A percentile compares a stretch with the other conserved stretches of the same genome.
Evolutionary conservation across 805 yeast species (phyloP).

Genomic region (Nakazawaea wickerhamii): DNA sequence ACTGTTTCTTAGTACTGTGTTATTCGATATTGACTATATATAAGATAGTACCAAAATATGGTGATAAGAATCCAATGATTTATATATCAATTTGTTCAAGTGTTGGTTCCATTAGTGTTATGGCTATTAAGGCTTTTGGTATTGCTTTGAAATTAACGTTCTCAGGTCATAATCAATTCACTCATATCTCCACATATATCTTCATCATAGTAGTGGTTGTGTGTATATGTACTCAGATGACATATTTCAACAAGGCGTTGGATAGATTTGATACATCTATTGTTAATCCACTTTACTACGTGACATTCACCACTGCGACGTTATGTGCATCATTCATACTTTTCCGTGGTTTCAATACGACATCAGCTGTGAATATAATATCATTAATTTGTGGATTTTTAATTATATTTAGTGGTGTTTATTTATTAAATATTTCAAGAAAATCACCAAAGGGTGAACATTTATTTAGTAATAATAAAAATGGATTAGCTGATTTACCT

Average conservation of each 20-base stretch:
- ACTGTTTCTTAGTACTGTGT: constrained; percentile 53
- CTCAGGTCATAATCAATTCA: constrained; percentile 81
- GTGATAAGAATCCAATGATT: constrained; percentile 78
- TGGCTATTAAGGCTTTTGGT: constrained; percentile 91
- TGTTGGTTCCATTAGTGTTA: constrained; percentile 86
- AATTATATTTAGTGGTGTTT: constrained; percentile 84
- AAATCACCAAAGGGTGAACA: constrained; percentile 44
- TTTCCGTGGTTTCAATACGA: constrained; percentile 82
- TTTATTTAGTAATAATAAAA: constrained; percentile 39
- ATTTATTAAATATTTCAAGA: constrained; percentile 72
- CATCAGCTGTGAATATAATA: constrained; percentile 72
- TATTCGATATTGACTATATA: constrained; percentile 78
- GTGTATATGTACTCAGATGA: constrained; percentile 88
- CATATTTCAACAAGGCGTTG: constrained; percentile 86
- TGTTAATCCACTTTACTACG: constrained; percentile 87
- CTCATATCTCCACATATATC: constrained; percentile 77
- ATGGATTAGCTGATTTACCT: constrained; percentile 66
- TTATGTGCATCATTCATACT: constrained; percentile 79
- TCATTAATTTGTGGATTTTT: constrained; percentile 81
- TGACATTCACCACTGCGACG: constrained; percentile 86
- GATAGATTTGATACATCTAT: constrained; percentile 92
- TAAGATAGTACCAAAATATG: constrained; percentile 75
- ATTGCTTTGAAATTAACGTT: constrained; percentile 83
- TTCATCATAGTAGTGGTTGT: constrained; percentile 72
- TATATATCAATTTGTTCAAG: constrained; percentile 85